Base-by-base conservation (phyloP, 2,329 filamentous ascomycete genomes). In the Xylaria sp. region DNA sequence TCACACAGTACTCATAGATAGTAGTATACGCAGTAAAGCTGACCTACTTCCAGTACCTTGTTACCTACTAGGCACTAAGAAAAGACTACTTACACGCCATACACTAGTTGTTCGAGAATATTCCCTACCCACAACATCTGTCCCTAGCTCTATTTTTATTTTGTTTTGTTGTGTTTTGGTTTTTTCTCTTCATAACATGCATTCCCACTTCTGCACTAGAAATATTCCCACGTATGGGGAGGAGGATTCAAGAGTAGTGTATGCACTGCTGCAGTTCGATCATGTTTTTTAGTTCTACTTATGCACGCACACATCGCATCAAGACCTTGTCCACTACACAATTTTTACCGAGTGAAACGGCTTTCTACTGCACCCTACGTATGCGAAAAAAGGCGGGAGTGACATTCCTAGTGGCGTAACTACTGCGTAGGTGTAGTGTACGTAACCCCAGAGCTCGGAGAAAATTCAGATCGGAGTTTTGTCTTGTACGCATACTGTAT, bases 381-480 rank as follows among this genome's bases (percentile, higher is more conserved):
- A 49, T 20, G n/a, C 45, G 15, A 29, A 25, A 4, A 17, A 17
- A 22, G 20, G 9, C 7, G 20, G 13, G 33, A 55, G 36, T 39
- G 22, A 36, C 4, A 31, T 29, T n/a, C 9, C 4, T n/a, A n/a
- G n/a, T n/a, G n/a, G n/a, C n/a, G n/a, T n/a, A n/a, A n/a, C n/a
- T n/a, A n/a, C n/a, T n/a, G n/a, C n/a, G n/a, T n/a, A n/a, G n/a
- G n/a, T 42, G 20, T n/a, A 25, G 25, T 29, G 38, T 61, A 64
- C 56, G 65, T 63, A 59, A 66, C 49, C 61, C 44, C 56, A 22
- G 39, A 15, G 31, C 20, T 61, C 53, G 57, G 62, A 55, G 57
- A 62, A 53, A 67, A 45, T 9, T 61, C 55, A 64, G 65, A 67
- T 67, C 65, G 58, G 53, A 53, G 57, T n/a, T 54, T 54, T 61